These are phyloP conservation scores for Fraxinus quadrangulata DNA, from an alignment of 257 asterid species.

Conservation along the genomic window DNA sequence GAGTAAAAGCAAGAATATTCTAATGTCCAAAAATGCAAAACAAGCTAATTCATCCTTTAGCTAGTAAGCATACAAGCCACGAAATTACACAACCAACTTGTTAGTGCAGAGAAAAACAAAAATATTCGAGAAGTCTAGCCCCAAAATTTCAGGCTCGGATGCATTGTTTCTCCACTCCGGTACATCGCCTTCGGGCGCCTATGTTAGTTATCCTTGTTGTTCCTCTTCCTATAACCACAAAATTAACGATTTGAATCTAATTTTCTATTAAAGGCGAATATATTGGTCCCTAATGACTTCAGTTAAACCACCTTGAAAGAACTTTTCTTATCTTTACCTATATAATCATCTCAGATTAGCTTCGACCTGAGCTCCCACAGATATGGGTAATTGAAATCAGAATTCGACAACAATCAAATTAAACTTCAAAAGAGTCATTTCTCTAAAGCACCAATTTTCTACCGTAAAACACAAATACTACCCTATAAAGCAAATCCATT, in stretches of 20 bases:
- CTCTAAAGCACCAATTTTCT: not conserved
- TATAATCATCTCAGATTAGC: not conserved
- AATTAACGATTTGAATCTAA: not conserved
- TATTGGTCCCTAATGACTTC: conserved; percentile 14
- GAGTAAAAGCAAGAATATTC: conserved; percentile 14
- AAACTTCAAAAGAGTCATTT: not conserved
- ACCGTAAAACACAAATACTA: not conserved
- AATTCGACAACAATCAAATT: not conserved
- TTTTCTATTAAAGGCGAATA: not conserved
- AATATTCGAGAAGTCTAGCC: not conserved
- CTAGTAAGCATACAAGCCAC: not conserved
- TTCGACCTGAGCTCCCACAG: not conserved
- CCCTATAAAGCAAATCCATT: not conserved
- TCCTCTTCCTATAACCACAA: conserved; percentile 1
- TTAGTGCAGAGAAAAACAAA: not conserved
- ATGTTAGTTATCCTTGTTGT: conserved; percentile 1
- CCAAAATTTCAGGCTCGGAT: not conserved
- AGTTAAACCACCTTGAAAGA: not conserved
- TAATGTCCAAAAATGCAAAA: not conserved
- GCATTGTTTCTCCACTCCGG: not conserved
- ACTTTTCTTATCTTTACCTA: not conserved
- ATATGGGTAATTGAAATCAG: not conserved
- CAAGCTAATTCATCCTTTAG: not conserved
- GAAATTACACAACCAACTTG: not conserved
- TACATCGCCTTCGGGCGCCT: not conserved